These are phyloP conservation scores for Mucor piriformis DNA, from an alignment of 371 early-diverging fungal genomes.

Conservation along the genomic window DNA sequence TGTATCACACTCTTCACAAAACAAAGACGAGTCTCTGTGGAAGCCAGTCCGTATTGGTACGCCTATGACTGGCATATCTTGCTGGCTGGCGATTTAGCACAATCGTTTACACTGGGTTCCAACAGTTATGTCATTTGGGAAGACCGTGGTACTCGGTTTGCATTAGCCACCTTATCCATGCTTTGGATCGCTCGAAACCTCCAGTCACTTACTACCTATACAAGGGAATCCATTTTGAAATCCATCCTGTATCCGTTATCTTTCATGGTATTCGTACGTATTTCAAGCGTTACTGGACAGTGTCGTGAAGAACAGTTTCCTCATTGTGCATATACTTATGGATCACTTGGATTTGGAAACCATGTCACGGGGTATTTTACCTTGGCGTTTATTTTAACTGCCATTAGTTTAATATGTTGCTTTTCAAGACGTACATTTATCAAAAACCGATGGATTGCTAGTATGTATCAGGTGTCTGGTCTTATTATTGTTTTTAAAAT, in stretches of 20 bases:
- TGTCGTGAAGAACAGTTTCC: conserved; percentile 90
- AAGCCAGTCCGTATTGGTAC: background rate
- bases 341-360: conserved; percentile 20
- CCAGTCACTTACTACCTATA: background rate
- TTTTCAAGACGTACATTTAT: background rate
- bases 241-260: conserved; percentile 33
- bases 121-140: conserved; percentile 91
- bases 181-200: conserved; percentile 23
- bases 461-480: conserved; percentile 11
- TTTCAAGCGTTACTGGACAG: conserved; percentile 67
- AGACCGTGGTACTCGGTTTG: conserved; percentile 68
- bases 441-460: background rate
- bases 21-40: background rate
- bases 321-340: conserved; percentile 56
- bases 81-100: conserved; percentile 42
- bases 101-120: conserved; percentile 73
- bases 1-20: background rate
- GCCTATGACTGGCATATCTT: conserved; percentile 14
- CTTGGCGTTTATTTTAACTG: background rate
- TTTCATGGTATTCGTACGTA: conserved; percentile 57
- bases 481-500: conserved; percentile 21
- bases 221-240: background rate
- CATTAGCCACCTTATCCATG: conserved; percentile 37
- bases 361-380: background rate
- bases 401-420: background rate